phyloP scores from a whole-genome alignment of 2,329 filamentous ascomycete species.

The Xylariaceae sp. region DNA sequence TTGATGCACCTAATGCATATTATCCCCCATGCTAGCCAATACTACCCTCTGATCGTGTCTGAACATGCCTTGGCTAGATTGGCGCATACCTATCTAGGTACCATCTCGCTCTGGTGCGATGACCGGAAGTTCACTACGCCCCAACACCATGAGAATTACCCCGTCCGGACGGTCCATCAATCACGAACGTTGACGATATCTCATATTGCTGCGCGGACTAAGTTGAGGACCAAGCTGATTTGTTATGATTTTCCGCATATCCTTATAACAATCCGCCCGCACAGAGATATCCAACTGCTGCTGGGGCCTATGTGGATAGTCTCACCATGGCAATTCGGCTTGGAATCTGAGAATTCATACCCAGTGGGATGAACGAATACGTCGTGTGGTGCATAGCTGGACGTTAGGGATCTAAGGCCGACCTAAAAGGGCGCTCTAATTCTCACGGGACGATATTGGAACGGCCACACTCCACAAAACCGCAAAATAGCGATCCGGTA shows the following conservation, averaged over 20 bases:
- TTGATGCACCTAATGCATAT: constrained; percentile 4
- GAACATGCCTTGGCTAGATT: background rate
- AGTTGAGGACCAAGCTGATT: background rate
- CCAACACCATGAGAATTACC: background rate
- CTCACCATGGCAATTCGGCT: background rate
- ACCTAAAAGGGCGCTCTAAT: background rate
- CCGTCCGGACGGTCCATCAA: background rate
- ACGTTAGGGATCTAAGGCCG: background rate
- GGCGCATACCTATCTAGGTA: background rate
- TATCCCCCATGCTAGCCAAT: background rate
- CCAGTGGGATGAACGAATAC: background rate
- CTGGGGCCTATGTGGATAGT: background rate
- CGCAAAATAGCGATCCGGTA: no score
- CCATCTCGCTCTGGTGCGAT: background rate
- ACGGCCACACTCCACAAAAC: no score
- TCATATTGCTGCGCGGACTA: background rate
- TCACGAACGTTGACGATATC: background rate
- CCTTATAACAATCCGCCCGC: background rate
- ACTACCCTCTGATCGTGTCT: background rate
- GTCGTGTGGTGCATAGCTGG: background rate
- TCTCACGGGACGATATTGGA: background rate
- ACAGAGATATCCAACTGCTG: background rate
- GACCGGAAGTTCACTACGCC: background rate
- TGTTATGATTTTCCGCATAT: background rate
- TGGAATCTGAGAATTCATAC: background rate